Conservation (phyloP, 1,139 yeast species). For the Candida sanyaensis region DNA sequence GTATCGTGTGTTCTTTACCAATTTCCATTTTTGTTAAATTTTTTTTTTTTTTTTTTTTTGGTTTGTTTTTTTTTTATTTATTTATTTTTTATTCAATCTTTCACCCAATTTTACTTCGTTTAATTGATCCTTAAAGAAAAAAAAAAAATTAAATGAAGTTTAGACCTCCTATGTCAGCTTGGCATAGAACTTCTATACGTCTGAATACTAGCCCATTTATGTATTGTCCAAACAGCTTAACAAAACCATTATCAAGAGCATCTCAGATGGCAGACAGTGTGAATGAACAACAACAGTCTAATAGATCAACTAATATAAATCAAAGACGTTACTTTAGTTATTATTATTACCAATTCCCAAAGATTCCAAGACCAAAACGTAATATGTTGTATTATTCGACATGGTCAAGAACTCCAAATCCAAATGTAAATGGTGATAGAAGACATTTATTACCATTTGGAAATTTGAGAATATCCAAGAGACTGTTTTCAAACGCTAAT, state of each 20-base stretch:
- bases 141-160: constrained; percentile 20
- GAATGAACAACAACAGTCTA: constrained; percentile 16
- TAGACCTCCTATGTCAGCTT: constrained; percentile 23
- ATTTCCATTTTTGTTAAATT: not conserved
- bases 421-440: constrained; percentile 11
- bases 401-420: constrained; percentile 28
- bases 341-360: constrained; percentile 53
- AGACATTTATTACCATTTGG: constrained; percentile 7
- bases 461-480: constrained; percentile 24
- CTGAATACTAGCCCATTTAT: constrained; percentile 16
- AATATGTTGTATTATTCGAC: constrained; percentile 56
- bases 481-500: constrained; percentile 42
- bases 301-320: constrained; percentile 8
- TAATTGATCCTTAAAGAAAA: constrained; percentile 5
- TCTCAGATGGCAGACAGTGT: constrained; percentile 37
- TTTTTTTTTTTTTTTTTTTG: not conserved
- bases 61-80: not conserved
- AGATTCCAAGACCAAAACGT: constrained; percentile 65
- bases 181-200: constrained; percentile 12
- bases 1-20: too few relatives aligned
- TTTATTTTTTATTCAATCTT: not conserved
- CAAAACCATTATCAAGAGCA: constrained; percentile 48
- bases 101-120: not conserved
- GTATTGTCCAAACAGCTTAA: constrained; percentile 33
- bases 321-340: constrained; percentile 24